A percentile compares a stretch with the other conserved stretches of the same genome.
Evolutionary conservation across 208 protist species (phyloP).

Genomic region (Acanthamoeba quina): DNA sequence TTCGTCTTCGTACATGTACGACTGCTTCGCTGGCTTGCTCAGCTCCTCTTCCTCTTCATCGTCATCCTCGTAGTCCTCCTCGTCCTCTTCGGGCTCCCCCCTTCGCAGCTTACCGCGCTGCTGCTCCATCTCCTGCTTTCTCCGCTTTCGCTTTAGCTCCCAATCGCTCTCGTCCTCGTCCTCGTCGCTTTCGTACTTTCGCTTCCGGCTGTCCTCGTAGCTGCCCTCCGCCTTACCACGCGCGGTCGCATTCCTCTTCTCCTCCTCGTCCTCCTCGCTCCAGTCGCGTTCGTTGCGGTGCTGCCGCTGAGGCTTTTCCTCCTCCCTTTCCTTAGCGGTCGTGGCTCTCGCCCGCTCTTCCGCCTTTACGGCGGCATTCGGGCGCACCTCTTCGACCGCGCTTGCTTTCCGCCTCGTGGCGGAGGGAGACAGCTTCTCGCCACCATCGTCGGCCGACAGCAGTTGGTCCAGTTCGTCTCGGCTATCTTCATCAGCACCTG

Average conservation of each 20-base stretch:
- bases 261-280: background rate
- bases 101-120: background rate
- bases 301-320: background rate
- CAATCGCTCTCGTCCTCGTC: slow-evolving; percentile 53
- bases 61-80: background rate
- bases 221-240: background rate
- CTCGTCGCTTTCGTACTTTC: background rate
- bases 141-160: slow-evolving; percentile 23
- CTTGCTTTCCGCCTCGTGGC: background rate
- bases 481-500: background rate
- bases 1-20: background rate
- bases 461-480: slow-evolving; percentile 49
- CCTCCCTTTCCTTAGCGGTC: background rate
- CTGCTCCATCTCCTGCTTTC: slow-evolving; percentile 14
- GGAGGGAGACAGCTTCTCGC: background rate
- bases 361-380: background rate
- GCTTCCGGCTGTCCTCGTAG: background rate
- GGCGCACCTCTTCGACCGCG: background rate
- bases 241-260: background rate
- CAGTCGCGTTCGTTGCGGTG: background rate
- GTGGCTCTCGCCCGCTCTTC: background rate
- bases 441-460: background rate
- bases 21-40: background rate
- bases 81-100: background rate
- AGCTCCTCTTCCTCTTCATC: background rate